A percentile compares a stretch with the other conserved stretches of the same genome.
These are phyloP conservation scores for Ophiosphaerella narmari DNA, from an alignment of 2,329 filamentous ascomycete genomes.

Conservation along the genomic window DNA sequence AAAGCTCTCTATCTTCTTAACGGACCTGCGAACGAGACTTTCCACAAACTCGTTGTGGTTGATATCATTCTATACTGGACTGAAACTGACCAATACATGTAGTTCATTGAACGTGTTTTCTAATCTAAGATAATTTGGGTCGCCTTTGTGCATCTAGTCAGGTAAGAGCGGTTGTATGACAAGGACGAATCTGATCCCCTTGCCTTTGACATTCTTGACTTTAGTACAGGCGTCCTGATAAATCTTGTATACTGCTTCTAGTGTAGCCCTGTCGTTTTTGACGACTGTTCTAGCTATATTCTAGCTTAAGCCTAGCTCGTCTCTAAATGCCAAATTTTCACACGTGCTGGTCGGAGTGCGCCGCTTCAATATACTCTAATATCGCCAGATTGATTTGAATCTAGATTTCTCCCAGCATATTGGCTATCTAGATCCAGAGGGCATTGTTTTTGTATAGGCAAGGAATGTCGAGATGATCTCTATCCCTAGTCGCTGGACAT, in stretches of 20 bases:
- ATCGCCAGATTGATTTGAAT: no score
- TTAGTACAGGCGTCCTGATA: slow-evolving; percentile 25
- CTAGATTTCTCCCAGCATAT: slow-evolving; percentile 15
- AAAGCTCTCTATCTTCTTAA: no score
- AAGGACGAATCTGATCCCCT: slow-evolving; percentile 33
- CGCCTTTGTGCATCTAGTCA: no score
- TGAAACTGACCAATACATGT: no score
- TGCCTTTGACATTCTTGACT: slow-evolving; percentile 21
- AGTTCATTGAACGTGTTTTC: no score
- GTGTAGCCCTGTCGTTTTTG: slow-evolving; percentile 32
- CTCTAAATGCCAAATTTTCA: slow-evolving; percentile 36
- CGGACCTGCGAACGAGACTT: no score
- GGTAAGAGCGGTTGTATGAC: slow-evolving; percentile 37
- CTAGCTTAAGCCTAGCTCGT: slow-evolving; percentile 34
- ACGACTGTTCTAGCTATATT: slow-evolving; percentile 36
- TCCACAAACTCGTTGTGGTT: no score
- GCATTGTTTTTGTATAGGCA: slow-evolving; percentile 45
- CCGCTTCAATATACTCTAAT: slow-evolving; percentile 4
- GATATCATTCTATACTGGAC: no score
- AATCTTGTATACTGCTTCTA: slow-evolving; percentile 25
- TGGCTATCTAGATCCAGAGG: slow-evolving; percentile 30
- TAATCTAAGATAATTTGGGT: no score
- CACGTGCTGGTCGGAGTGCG: slow-evolving; percentile 34
- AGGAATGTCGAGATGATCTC: slow-evolving; percentile 50
- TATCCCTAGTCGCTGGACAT: slow-evolving; percentile 55